Percentiles rank a stretch among this genome's conserved stretches.
phyloP scores from a whole-genome alignment of 1,284 basidiomycete species.

The Cryptococcus jaspeensis region DNA sequence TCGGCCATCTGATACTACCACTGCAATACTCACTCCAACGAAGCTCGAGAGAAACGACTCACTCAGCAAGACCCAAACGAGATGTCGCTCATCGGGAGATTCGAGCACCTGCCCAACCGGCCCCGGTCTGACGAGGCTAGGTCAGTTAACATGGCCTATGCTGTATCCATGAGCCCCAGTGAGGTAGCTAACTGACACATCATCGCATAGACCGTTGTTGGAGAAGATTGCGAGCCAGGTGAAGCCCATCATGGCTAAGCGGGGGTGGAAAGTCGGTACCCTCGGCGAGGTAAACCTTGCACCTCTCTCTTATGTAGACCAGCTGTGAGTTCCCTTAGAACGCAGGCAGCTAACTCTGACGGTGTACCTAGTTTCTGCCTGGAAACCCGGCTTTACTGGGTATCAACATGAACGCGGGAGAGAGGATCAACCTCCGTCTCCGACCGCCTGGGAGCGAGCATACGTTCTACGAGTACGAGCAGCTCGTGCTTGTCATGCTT shows the following conservation, averaged over 20 bases:
- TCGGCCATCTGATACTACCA: too few relatives aligned
- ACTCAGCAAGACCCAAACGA: not conserved
- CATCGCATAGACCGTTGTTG: constrained; percentile 55
- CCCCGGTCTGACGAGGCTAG: constrained; percentile 46
- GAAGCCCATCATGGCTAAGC: constrained; percentile 84
- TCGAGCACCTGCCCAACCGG: constrained; percentile 47
- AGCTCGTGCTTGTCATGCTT: constrained; percentile 73
- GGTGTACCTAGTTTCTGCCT: constrained; percentile 65
- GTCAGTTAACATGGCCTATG: constrained; percentile 23
- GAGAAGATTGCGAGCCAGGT: constrained; percentile 75
- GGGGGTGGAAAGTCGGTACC: constrained; percentile 73
- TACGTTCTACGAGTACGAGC: constrained; percentile 72
- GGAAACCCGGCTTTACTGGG: constrained; percentile 67
- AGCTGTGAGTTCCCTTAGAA: not conserved
- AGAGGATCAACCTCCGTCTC: constrained; percentile 75
- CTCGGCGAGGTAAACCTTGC: constrained; percentile 62
- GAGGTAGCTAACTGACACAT: not conserved
- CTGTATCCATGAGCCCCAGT: not conserved
- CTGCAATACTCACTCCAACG: too few relatives aligned
- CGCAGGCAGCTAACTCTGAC: constrained; percentile 1
- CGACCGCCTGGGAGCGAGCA: constrained; percentile 66
- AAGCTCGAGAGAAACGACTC: too few relatives aligned
- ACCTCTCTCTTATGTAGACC: not conserved
- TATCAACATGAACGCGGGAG: constrained; percentile 66
- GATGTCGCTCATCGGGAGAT: constrained; percentile 42